Percentiles rank a stretch among this genome's conserved stretches.
phyloP scores from a whole-genome alignment of 192 early-diverging fungal species.

The Phlyctochytrium planicorne region DNA sequence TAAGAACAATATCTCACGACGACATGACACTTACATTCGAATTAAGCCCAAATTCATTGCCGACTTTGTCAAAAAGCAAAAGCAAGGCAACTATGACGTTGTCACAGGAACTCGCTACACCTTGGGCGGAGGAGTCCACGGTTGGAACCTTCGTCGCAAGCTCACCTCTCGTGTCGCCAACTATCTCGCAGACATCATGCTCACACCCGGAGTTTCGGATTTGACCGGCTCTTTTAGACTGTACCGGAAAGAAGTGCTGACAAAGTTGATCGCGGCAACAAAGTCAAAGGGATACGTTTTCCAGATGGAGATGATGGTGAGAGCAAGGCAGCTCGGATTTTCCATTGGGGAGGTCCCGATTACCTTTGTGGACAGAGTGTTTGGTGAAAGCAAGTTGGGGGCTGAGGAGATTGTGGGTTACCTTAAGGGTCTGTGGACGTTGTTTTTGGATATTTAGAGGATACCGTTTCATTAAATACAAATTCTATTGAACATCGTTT shows the following conservation, averaged over 20 bases:
- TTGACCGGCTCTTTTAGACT: constrained; percentile 95
- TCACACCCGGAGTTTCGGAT: constrained; percentile 90
- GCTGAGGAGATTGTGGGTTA: constrained; percentile 93
- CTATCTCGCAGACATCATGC: constrained; percentile 82
- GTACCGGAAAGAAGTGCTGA: constrained; percentile 90
- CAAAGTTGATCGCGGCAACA: constrained; percentile 80
- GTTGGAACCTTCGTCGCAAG: constrained; percentile 96
- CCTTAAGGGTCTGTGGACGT: constrained; percentile 82
- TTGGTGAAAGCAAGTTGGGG: constrained; percentile 94
- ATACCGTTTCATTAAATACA: background rate
- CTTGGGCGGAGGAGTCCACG: constrained; percentile 89
- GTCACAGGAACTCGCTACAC: constrained; percentile 93
- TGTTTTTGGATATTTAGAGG: constrained; percentile 63
- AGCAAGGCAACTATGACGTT: constrained; percentile 81
- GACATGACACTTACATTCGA: constrained; percentile 1
- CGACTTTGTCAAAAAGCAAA: constrained; percentile 87
- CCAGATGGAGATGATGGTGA: constrained; percentile 99
- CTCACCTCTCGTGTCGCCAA: constrained; percentile 97
- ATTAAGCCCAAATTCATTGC: constrained; percentile 95
- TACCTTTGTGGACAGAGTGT: constrained; percentile 98
- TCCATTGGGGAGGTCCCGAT: constrained; percentile 90
- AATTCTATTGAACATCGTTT: background rate
- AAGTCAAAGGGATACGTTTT: constrained; percentile 98
- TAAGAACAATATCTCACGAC: constrained; percentile 41
- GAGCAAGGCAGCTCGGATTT: constrained; percentile 87